Percentiles rank a stretch among this genome's conserved stretches.
phyloP scores from a whole-genome alignment of 352 stramenopile genomes.

The Globisporangium solare region DNA sequence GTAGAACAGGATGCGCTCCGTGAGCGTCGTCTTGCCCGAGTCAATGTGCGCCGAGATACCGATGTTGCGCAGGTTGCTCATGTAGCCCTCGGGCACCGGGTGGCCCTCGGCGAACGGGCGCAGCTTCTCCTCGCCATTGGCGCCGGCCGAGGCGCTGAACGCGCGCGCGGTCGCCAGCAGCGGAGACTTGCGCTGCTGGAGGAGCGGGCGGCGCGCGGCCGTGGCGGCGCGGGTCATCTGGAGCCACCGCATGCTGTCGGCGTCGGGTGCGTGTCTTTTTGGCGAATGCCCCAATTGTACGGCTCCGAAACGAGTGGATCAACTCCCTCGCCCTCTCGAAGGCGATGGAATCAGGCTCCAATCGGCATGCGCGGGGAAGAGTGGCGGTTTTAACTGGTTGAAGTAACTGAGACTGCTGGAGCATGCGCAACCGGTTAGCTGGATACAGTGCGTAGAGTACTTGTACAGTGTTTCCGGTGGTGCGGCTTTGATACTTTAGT shows the following conservation, averaged over 20 bases:
- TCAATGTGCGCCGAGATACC: slow-evolving; percentile 97
- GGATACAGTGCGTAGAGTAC: no score
- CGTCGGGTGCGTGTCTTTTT: slow-evolving; percentile 3
- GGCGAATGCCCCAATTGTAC: background rate
- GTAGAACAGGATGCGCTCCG: slow-evolving; percentile 99
- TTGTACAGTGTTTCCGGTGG: no score
- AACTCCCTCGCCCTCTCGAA: no score
- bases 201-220: slow-evolving; percentile 24
- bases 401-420: no score
- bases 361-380: no score
- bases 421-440: no score
- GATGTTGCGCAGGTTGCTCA: slow-evolving; percentile 91
- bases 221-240: slow-evolving; percentile 41
- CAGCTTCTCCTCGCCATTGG: slow-evolving; percentile 12
- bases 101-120: slow-evolving; percentile 40
- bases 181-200: slow-evolving; percentile 18
- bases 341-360: no score
- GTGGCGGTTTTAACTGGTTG: no score
- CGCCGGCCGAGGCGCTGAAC: slow-evolving; percentile 24
- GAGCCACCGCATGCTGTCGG: slow-evolving; percentile 49
- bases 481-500: no score
- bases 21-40: slow-evolving; percentile 99
- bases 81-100: slow-evolving; percentile 64
- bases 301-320: no score
- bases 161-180: slow-evolving; percentile 17